Evolutionary conservation across 2,329 filamentous ascomycete species (phyloP), one percentile per base, ranked within the genome.

Genomic region (Colletotrichum sp.): DNA sequence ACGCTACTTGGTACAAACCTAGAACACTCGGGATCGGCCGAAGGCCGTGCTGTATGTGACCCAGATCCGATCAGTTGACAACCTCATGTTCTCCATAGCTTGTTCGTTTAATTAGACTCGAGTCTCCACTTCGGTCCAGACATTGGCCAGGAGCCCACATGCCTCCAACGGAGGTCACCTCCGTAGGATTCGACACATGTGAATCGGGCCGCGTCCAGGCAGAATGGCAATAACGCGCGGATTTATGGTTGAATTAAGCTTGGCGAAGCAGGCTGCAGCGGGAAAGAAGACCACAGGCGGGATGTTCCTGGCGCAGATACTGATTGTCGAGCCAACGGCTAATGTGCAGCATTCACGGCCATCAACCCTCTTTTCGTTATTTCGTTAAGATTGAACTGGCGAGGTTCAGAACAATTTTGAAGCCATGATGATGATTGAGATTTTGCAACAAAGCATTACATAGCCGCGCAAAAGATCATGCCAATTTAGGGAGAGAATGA

Each of bases 321-420:
- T n/a, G 6, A 52, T 52, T 52, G 44, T 6, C 18, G n/a, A 48
- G 3, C 44, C 44, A 22, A 22, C 18, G n/a, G 44, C 10, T 22
- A 7, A 18, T 13, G 7, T 0, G 10, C 6, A 52, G 10, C 44
- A 52, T 3, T 22, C 44, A 52, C 12, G 6, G 44, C n/a, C 10
- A 52, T 52, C 9, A 3, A n/a, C 9, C 39, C 16, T 48, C 18
- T 48, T 48, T 22, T 48, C 9, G 9, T n/a, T n/a, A 10, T 48
- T 1, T 1, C n/a, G 2, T 8, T 52, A 0, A 18, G n/a, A 48
- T 22, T 22, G 3, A 22, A 52, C 1, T 13, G 1, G n/a, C 10
- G 1, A 22, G 10, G 8, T 8, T 1, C 6, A 13, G n/a, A 1
- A 52, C 2, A 5, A 8, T 22, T 8, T 22, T 22, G 10, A 52